Evolutionary conservation across 2,329 filamentous ascomycete species (phyloP).

Genomic region (Exophiala dermatitidis): DNA sequence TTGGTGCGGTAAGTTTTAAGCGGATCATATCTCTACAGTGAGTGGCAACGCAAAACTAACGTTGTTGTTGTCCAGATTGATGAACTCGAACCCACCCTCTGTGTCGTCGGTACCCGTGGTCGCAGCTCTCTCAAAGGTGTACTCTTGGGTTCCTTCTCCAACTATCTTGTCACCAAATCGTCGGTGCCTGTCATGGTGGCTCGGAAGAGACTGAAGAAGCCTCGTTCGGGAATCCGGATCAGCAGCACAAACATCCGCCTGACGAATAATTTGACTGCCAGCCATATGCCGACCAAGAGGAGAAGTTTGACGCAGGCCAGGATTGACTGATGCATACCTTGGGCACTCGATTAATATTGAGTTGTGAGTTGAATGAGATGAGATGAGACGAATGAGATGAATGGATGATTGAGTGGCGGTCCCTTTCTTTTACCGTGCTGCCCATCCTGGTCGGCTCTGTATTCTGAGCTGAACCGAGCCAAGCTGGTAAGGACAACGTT

Average conservation of each 20-base stretch:
- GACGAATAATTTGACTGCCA: conserved; percentile 62
- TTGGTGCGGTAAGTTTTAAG: conserved; percentile 66
- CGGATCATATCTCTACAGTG: too few relatives aligned
- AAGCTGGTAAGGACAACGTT: too few relatives aligned
- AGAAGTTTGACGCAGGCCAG: conserved; percentile 25
- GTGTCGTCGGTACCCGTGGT: conserved; percentile 85
- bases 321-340: conserved; percentile 20
- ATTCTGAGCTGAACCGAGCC: too few relatives aligned
- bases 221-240: conserved; percentile 55
- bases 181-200: conserved; percentile 98
- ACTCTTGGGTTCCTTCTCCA: conserved; percentile 90
- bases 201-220: conserved; percentile 75
- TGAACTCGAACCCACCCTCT: conserved; percentile 79
- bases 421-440: too few relatives aligned
- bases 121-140: conserved; percentile 90
- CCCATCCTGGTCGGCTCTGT: too few relatives aligned
- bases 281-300: conserved; percentile 20
- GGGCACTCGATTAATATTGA: not conserved
- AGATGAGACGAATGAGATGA: too few relatives aligned
- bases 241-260: conserved; percentile 58
- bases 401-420: too few relatives aligned
- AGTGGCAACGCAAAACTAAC: not conserved
- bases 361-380: too few relatives aligned
- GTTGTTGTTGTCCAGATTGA: conserved; percentile 58
- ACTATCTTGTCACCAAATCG: conserved; percentile 94